Evolutionary conservation across 1,139 yeast genomes (phyloP).

Genomic region (Geotrichum citri-aurantii): DNA sequence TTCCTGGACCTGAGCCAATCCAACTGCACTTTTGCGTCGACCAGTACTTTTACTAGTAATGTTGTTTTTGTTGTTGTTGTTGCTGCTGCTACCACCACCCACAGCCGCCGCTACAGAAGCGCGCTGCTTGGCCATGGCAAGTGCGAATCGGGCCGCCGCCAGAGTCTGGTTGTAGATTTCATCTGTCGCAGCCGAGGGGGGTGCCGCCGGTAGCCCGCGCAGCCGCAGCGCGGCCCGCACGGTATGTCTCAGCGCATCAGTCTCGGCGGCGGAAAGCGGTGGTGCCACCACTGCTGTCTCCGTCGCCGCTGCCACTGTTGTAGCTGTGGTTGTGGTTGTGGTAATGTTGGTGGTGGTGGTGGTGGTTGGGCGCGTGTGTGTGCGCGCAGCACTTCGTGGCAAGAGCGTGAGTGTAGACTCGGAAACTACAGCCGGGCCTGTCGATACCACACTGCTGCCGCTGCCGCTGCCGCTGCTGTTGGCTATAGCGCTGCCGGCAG

Average conservation of each 20-base stretch:
- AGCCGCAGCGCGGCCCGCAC: slow-evolving; percentile 11
- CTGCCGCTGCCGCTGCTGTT: background rate
- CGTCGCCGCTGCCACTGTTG: background rate
- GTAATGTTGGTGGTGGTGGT: background rate
- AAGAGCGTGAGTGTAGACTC: background rate
- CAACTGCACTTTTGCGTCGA: background rate
- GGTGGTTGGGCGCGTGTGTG: background rate
- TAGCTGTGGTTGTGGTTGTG: background rate
- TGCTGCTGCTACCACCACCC: background rate
- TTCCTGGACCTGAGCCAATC: slow-evolving; percentile 7
- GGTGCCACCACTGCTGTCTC: no score
- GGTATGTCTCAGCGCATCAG: slow-evolving; percentile 10
- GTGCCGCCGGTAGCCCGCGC: background rate
- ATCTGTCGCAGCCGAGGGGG: background rate
- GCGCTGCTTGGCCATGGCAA: background rate
- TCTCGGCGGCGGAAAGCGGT: slow-evolving; percentile 6
- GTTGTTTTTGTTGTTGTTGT: no score
- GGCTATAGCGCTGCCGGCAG: background rate
- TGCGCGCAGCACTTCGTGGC: background rate
- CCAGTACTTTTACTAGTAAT: background rate
- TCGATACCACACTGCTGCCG: no score
- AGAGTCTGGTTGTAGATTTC: slow-evolving; percentile 7
- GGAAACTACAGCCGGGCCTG: background rate
- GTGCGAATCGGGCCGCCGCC: slow-evolving; percentile 8
- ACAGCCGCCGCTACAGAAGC: background rate